A percentile compares a stretch with the other conserved stretches of the same genome.
These are phyloP conservation scores for Boletus rufocinnamomeus DNA, from an alignment of 768 basidiomycete genomes.

Conservation along the genomic window DNA sequence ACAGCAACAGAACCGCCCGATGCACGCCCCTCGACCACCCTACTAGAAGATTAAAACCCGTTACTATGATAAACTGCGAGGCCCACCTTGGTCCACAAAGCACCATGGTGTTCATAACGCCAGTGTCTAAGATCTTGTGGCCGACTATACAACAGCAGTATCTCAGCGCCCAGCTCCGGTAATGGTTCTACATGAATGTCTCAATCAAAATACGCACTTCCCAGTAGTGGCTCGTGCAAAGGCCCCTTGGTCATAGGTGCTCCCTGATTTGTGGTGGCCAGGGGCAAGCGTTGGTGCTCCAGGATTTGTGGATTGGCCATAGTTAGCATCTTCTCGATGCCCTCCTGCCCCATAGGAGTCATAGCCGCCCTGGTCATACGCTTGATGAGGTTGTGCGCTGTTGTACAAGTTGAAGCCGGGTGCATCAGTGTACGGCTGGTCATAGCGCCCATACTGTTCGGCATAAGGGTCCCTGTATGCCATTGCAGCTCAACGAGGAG, in stretches of 20 bases:
- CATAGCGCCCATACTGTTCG: conserved; percentile 33
- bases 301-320: conserved; percentile 18
- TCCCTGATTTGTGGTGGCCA: conserved; percentile 33
- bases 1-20: conserved; percentile 76
- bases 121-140: conserved; percentile 46
- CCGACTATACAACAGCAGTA: conserved; percentile 15
- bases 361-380: conserved; percentile 52
- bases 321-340: conserved; percentile 42
- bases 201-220: conserved; percentile 30
- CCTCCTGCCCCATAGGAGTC: conserved; percentile 28
- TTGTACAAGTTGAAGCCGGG: conserved; percentile 50
- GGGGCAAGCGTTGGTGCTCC: conserved; percentile 15
- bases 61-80: not conserved
- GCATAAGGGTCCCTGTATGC: conserved; percentile 63
- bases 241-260: conserved; percentile 43
- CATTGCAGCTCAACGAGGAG: conserved; percentile 16
- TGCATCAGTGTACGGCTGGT: conserved; percentile 37
- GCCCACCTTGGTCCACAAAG: conserved; percentile 67
- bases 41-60: conserved; percentile 24
- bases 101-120: conserved; percentile 58
- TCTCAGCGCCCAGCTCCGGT: conserved; percentile 5
- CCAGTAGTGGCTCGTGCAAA: conserved; percentile 38
- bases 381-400: conserved; percentile 45
- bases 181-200: not conserved
- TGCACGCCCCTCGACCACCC: conserved; percentile 62